Base-by-base conservation (phyloP, 1,284 basidiomycete genomes). In the Microstroma glucosiphilum region DNA sequence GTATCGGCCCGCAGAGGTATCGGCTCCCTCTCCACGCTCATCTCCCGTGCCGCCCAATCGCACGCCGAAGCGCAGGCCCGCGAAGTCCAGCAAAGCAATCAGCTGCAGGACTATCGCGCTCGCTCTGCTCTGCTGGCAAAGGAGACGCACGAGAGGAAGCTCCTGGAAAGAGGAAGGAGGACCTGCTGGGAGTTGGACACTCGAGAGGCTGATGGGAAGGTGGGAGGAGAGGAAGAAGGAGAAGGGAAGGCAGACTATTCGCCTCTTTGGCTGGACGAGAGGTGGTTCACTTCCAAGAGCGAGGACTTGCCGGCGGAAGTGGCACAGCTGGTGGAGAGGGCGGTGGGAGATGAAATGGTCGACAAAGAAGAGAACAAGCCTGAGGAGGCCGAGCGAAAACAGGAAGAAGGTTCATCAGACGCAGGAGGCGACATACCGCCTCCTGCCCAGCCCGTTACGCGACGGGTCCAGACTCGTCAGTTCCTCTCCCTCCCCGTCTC, bases 161-260 rank as follows among this genome's bases (percentile, higher is more conserved):
- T 62, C 13, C 58, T 61, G 7, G 56, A 41, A 3, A 55, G 25
- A 11, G 63, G 60, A 9, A 26, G 63, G 23, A 49, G 19, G 23
- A 62, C 60, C 42, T 60, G 60, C 30, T 56, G 61, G 51, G 60
- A 62, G 21, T 53, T 65, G 21, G 63, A 65, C 58, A 37, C 30
- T 3, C 54, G 58, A 30, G 41, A 60, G 59, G 46, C 19, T 9
- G 58, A 25, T 42, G 46, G 6, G 43, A n/a, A 17, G 15, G 43
- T 4, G 43, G 37, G 40, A 40, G 30, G 40, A 40, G 1, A 7
- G 21, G 42, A 15, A 25, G 1, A 7, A 37, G 42, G 25, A 25
- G 26, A 30, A 21, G 26, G 7, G 25, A 13, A 21, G 12, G 37
- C 43, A 7, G 19, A 58, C 56, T 65, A 59, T 30, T 56, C 57